These are phyloP conservation scores for Elongisporangium senticosum DNA, from an alignment of 352 stramenopile species.

Conservation along the genomic window DNA sequence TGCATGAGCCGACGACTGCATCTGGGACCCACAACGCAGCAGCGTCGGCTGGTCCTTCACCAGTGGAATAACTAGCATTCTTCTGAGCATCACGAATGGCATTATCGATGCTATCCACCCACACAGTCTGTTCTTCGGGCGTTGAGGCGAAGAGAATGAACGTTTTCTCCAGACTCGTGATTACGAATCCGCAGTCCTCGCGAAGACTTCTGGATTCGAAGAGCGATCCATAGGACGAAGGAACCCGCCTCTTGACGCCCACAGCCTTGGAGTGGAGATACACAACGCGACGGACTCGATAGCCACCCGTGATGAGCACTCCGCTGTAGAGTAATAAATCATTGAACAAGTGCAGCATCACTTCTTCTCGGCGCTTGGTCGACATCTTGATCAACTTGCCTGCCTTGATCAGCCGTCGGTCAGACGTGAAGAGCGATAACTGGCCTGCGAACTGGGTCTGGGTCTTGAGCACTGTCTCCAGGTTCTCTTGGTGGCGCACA, in stretches of 20 bases:
- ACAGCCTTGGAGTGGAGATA: slow-evolving; percentile 71
- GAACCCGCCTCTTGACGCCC: slow-evolving; percentile 52
- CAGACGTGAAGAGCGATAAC: slow-evolving; percentile 59
- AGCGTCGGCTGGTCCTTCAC: slow-evolving; percentile 43
- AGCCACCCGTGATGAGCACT: slow-evolving; percentile 65
- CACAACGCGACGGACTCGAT: slow-evolving; percentile 63
- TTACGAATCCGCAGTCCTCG: slow-evolving; percentile 63
- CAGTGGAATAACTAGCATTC: slow-evolving; percentile 14
- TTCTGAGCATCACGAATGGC: slow-evolving; percentile 54
- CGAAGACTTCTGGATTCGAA: slow-evolving; percentile 36
- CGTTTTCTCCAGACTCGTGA: slow-evolving; percentile 78
- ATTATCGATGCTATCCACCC: slow-evolving; percentile 46
- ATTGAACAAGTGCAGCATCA: slow-evolving; percentile 85
- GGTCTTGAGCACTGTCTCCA: slow-evolving; percentile 71
- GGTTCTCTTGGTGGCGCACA: slow-evolving; percentile 75
- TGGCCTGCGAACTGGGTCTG: slow-evolving; percentile 74
- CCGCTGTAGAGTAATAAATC: slow-evolving; percentile 82
- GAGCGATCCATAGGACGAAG: slow-evolving; percentile 39
- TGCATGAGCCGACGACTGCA: slow-evolving; percentile 53
- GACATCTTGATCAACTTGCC: slow-evolving; percentile 82
- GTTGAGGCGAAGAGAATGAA: slow-evolving; percentile 71
- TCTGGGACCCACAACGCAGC: slow-evolving; percentile 78
- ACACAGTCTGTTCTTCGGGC: slow-evolving; percentile 36
- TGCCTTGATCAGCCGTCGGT: slow-evolving; percentile 53
- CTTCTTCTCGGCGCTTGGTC: slow-evolving; percentile 70